These are phyloP conservation scores for Periglandula ipomoeae DNA, from an alignment of 2,329 filamentous ascomycete species.

Conservation along the genomic window DNA sequence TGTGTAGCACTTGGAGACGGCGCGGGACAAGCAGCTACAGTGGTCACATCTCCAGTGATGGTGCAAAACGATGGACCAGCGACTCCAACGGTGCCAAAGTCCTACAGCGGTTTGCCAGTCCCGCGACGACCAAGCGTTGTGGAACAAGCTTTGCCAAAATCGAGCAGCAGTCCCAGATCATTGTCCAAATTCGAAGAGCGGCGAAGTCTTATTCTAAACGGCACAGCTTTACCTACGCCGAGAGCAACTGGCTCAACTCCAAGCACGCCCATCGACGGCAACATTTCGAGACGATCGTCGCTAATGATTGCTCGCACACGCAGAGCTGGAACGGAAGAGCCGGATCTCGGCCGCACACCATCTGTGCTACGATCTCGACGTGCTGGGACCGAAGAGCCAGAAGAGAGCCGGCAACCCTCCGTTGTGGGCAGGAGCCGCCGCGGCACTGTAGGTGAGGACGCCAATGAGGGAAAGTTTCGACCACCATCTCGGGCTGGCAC, in stretches of 20 bases:
- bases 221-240: conserved; percentile 36
- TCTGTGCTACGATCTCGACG: conserved; percentile 38
- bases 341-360: conserved; percentile 40
- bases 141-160: conserved; percentile 30
- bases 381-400: conserved; percentile 37
- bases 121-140: conserved; percentile 33
- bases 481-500: conserved; percentile 50
- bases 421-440: conserved; percentile 37
- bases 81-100: conserved; percentile 38
- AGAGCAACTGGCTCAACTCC: conserved; percentile 31
- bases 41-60: conserved; percentile 6
- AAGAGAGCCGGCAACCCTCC: conserved; percentile 35
- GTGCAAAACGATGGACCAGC: conserved; percentile 21
- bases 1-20: conserved; percentile 69
- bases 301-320: conserved; percentile 37
- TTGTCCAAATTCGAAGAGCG: conserved; percentile 45
- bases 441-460: conserved; percentile 37
- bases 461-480: conserved; percentile 41
- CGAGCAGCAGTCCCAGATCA: conserved; percentile 36
- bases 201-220: conserved; percentile 36
- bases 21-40: conserved; percentile 8
- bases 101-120: conserved; percentile 24
- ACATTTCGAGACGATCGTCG: conserved; percentile 40
- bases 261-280: conserved; percentile 29
- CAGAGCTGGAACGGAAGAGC: conserved; percentile 40